These are phyloP conservation scores for Suhomyces sp. DNA, from an alignment of 805 yeast genomes.

Conservation along the genomic window DNA sequence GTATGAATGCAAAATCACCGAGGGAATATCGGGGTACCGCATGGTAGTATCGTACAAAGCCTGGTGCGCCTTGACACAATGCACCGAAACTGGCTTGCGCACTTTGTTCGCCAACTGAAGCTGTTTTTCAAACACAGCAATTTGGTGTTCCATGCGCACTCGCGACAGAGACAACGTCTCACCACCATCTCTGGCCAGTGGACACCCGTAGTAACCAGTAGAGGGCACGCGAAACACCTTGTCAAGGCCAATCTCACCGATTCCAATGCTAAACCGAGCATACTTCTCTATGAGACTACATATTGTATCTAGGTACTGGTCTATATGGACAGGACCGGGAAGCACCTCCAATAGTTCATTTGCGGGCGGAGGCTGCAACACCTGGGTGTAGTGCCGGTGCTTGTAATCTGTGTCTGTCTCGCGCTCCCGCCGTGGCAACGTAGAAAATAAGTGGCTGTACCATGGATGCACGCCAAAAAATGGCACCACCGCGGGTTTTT, in stretches of 20 bases:
- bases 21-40: slow-evolving; percentile 21
- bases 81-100: slow-evolving; percentile 63
- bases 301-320: slow-evolving; percentile 31
- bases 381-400: slow-evolving; percentile 51
- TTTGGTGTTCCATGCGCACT: slow-evolving; percentile 68
- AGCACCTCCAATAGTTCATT: slow-evolving; percentile 42
- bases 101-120: slow-evolving; percentile 51
- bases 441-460: slow-evolving; percentile 69
- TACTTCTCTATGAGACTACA: slow-evolving; percentile 17
- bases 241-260: slow-evolving; percentile 94
- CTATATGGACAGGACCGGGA: slow-evolving; percentile 59
- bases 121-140: slow-evolving; percentile 46
- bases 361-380: slow-evolving; percentile 44
- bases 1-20: slow-evolving; percentile 76
- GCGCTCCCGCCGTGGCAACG: slow-evolving; percentile 6
- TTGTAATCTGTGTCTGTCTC: slow-evolving; percentile 27
- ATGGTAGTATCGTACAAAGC: slow-evolving; percentile 45
- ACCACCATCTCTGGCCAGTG: background rate
- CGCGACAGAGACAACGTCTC: slow-evolving; percentile 43
- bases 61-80: slow-evolving; percentile 82
- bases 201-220: slow-evolving; percentile 52
- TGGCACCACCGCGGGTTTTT: slow-evolving; percentile 30
- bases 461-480: slow-evolving; percentile 89
- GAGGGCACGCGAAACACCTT: slow-evolving; percentile 66
- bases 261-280: slow-evolving; percentile 28